These are phyloP conservation scores for Penicillium diatomitis DNA, from an alignment of 495 filamentous ascomycete genomes.

Conservation along the genomic window DNA sequence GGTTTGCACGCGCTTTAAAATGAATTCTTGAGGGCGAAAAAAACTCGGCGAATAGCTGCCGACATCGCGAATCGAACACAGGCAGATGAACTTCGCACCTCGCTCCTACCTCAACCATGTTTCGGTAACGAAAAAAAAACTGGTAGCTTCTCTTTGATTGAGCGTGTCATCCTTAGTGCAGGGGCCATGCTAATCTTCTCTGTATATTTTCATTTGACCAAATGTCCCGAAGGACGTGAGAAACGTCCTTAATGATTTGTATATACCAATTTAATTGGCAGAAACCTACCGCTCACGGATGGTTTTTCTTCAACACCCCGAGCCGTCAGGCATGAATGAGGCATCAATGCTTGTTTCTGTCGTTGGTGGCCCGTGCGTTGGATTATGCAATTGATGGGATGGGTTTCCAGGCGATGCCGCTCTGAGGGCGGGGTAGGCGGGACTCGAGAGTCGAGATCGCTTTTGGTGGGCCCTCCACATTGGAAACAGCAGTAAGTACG, in stretches of 20 bases:
- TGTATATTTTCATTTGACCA: conserved; percentile 53
- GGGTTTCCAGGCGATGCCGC: too few relatives aligned
- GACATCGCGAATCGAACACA: neutral
- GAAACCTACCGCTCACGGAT: neutral
- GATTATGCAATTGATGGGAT: too few relatives aligned
- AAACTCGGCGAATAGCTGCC: neutral
- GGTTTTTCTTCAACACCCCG: neutral
- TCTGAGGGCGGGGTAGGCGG: too few relatives aligned
- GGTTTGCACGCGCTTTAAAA: neutral
- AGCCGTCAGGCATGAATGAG: too few relatives aligned
- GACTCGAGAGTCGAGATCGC: too few relatives aligned
- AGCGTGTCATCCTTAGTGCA: conserved; percentile 99
- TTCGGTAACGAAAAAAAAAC: conserved; percentile 5
- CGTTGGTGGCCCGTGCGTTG: too few relatives aligned
- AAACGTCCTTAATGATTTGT: neutral
- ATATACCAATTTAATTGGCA: neutral
- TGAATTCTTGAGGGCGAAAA: neutral
- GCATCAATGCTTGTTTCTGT: too few relatives aligned
- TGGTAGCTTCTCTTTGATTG: conserved; percentile 89
- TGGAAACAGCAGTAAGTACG: too few relatives aligned
- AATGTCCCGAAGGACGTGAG: conserved; percentile 6
- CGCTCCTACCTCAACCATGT: conserved; percentile 3
- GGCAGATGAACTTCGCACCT: neutral
- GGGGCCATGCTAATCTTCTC: conserved; percentile 97
- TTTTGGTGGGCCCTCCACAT: too few relatives aligned